Base-by-base conservation (phyloP, 2,329 filamentous ascomycete species). In the Colletotrichum cereale region DNA sequence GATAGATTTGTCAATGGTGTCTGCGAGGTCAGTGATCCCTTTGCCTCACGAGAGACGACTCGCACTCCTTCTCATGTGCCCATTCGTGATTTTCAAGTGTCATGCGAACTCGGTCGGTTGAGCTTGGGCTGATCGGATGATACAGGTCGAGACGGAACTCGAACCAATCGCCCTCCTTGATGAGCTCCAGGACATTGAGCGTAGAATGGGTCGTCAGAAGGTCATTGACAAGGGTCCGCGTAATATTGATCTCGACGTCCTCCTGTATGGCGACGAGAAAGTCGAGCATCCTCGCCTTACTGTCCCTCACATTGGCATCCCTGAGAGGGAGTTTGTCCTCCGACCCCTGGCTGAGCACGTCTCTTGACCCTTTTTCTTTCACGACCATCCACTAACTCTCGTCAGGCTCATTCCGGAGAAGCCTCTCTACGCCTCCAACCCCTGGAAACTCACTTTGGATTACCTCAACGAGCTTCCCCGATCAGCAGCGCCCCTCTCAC, bases 281-380 rank as follows among this genome's bases (percentile, higher is more conserved):
- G 83, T 97, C 62, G 82, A 89, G 50, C 87, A 93, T 74, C 88
- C 92, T 52, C 89, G 94, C 26, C 88, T 99, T n/a, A 91, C 87
- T 34, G 86, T 99, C 36, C 96, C 96, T 14, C 96, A 99, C 80
- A 86, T 89, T 40, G 86, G 93, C 53, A 97, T 99, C 84, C 84
- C 92, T 2, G 96, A 99, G 81, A 89, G 96, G 62, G 95, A 97
- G 80, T 99, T 99, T 80, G 96, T 99, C 48, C 88, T 99, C 14
- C 89, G 93, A 24, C 96, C 96, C 31, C 85, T 98, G 24, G 91
- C 92, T 78, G 92, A 97, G 91, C 93, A 83, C 77, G 88, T 77
- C 40, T 24, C 58, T 18, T n/a, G n/a, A n/a, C n/a, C n/a, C 47
- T 14, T 34, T 44, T 3, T 50, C 21, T 60, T 38, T 26, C 40